Base-by-base conservation (phyloP, 306 rosid genomes). In the Rosa chinensis region DNA sequence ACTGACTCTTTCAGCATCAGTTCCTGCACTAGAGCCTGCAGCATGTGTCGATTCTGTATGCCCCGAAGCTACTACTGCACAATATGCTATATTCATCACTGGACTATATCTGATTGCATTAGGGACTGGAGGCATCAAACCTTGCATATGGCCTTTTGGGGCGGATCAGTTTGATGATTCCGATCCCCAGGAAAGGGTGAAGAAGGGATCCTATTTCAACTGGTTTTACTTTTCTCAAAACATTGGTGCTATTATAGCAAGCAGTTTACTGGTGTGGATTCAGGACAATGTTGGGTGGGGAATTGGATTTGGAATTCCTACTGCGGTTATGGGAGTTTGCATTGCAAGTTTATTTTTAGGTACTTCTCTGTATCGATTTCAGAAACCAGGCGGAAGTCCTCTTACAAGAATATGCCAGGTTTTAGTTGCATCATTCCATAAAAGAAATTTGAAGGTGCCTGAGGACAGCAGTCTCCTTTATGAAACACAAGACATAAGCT, bases 121-220 rank as follows among this genome's bases (percentile, higher is more conserved):
- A 32, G 85, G 85, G 71, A 85, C 85, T 2, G 85, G 88, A 11
- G 88, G 88, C 42, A 78, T 84, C 77, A 84, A 84, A 63, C 88
- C 88, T 6, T 84, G 88, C 45, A 72, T 81, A 55, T 85, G 78
- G 68, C 80, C 88, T 0, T 82, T 85, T 17, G 88, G 88, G 8
- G 84, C 86, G 2, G 88, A 85, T 73, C 88, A 85, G 47, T 85
- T 82, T 79, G 86, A 82, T 66, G 86, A 85, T 66, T 66, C 82
- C n/a, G 64, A 79, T 67, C 75, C 73, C 3, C 67, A 6, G 35
- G 86, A 85, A 69, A 82, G 76, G 62, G 76, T 68, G 45, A 79
- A 79, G 73, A 85, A 82, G 66, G 84, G 84, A 9, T 72, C 84
- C 66, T 85, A 78, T 55, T 85, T 82, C 78, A 82, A 79, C 62